phyloP scores from a whole-genome alignment of 441 rosid genomes.

The Theobroma grandiflorum region DNA sequence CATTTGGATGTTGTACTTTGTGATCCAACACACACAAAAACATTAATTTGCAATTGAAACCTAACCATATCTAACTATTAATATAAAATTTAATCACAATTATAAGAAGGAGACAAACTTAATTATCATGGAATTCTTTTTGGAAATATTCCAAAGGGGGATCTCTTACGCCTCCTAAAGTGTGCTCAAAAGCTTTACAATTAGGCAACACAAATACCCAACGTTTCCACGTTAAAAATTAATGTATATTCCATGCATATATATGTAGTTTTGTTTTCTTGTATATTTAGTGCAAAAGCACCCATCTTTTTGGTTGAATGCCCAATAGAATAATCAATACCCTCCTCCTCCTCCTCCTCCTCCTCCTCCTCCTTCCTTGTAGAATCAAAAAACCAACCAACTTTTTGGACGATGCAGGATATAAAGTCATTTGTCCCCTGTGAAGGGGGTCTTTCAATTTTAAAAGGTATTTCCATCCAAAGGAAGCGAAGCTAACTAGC shows the following conservation, averaged over 20 bases:
- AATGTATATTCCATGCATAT: not conserved
- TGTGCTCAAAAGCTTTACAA: not conserved
- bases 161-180: not conserved
- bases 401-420: not conserved
- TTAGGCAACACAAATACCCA: not conserved
- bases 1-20: too few relatives aligned
- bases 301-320: not conserved
- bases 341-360: not conserved
- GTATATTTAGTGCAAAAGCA: not conserved
- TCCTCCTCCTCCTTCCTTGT: not conserved
- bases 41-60: not conserved
- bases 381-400: not conserved
- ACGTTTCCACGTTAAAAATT: not conserved
- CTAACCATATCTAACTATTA: too few relatives aligned
- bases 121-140: not conserved
- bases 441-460: not conserved
- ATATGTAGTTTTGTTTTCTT: not conserved
- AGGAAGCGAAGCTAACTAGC: not conserved
- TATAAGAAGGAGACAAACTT: not conserved
- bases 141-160: not conserved
- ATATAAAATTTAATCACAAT: not conserved
- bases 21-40: too few relatives aligned
- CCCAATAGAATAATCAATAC: not conserved
- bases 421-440: not conserved
- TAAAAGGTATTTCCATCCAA: not conserved